Evolutionary conservation across 129 eudicot genomes (phyloP), one percentile per base, ranked within the genome.

Genomic region (Tanacetum coccineum): DNA sequence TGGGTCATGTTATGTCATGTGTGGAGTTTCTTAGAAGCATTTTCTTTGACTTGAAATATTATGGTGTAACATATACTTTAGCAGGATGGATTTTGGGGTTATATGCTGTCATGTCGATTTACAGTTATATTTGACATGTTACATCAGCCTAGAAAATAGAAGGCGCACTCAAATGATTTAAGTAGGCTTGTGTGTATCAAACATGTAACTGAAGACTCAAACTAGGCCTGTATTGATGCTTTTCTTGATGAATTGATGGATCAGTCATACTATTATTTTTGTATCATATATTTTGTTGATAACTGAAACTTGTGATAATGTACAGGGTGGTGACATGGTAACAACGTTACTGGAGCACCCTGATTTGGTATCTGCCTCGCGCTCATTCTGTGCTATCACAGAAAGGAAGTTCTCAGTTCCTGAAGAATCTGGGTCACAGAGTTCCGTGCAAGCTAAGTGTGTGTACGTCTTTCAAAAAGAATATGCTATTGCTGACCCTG

Each of bases 391-490:
- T 64, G 85, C 74, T 21, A 64, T 81, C 32, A 40, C 87, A 21
- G 92, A 88, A 79, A 76, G 82, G 75, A 82, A 67, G 66, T 71
- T 86, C 25, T 70, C 90, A 4, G 46, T 63, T 78, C 71, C 85
- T 77, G 82, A 75, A 65, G 73, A 76, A 46, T 67, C 82, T 64
- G 67, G 78, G 66, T 67, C 73, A 42, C 83, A 74, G 55, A 59
- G 60, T 25, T 62, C 82, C 20, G 64, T 49, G 28, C 42, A 46
- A 45, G 49, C 80, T 66, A 93, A 77, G 82, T 80, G 74, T 68
- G 92, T 93, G 25, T 93, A 88, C 74, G 44, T 93, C 59, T 93
- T 93, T 66, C 98, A 92, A 76, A 84, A 92, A 73, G 98, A 92
- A 77, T 92, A 80, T 82, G 98, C 98, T 62, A 93, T 87, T 26